These are phyloP conservation scores for Nicotiana otophora DNA, from an alignment of 257 asterid species.

Conservation along the genomic window DNA sequence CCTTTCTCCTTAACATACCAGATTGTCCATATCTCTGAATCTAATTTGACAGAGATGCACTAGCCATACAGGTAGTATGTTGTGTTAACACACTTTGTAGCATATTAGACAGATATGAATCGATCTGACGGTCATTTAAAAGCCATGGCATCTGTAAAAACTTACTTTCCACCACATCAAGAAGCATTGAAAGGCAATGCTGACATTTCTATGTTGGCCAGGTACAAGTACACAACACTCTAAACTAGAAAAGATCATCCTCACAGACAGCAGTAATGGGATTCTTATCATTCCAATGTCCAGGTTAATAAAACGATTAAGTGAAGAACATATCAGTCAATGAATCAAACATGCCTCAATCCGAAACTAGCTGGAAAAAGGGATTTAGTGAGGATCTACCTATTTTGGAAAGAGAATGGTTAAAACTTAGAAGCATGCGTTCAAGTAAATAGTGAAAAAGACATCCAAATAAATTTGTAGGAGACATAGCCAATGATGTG, in stretches of 20 bases:
- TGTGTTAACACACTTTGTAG: background rate
- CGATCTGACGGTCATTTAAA: no score
- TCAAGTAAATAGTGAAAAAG: conserved; percentile 1
- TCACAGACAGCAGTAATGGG: background rate
- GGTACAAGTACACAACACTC: background rate
- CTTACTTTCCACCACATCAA: background rate
- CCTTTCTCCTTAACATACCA: background rate
- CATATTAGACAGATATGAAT: no score
- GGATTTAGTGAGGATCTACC: background rate
- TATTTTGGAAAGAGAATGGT: background rate
- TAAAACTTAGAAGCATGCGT: background rate
- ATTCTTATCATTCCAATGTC: background rate
- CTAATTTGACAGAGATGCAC: background rate
- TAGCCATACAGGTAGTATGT: background rate
- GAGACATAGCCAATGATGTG: background rate
- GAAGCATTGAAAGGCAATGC: background rate
- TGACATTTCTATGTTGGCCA: background rate
- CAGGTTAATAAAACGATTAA: background rate
- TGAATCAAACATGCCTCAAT: background rate
- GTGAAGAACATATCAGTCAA: background rate
- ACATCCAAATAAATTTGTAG: background rate
- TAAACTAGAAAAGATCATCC: background rate
- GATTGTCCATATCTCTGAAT: background rate
- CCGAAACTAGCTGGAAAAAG: background rate
- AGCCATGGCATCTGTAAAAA: no score